These are phyloP conservation scores for Fusarium nodosum DNA, from an alignment of 2,329 filamentous ascomycete species.

Conservation along the genomic window DNA sequence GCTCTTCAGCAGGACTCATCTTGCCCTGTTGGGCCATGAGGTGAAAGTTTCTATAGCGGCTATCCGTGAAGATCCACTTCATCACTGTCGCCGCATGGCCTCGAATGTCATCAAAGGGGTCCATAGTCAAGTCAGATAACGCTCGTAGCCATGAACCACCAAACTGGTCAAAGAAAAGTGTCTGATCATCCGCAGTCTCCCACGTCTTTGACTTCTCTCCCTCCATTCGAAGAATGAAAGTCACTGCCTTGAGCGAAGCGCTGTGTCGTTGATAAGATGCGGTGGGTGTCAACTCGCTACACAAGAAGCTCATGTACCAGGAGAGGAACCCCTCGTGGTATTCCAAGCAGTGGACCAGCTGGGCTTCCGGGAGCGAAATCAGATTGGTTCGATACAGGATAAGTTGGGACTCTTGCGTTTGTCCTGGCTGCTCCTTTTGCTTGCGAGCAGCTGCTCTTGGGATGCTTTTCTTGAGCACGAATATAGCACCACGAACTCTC, in stretches of 20 bases:
- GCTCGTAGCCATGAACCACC: constrained; percentile 69
- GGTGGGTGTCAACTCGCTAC: constrained; percentile 80
- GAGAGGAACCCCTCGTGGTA: constrained; percentile 75
- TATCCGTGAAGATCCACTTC: constrained; percentile 61
- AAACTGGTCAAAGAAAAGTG: constrained; percentile 58
- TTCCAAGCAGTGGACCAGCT: constrained; percentile 57
- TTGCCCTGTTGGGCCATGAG: constrained; percentile 33
- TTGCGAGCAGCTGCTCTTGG: constrained; percentile 54
- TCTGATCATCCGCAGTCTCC: constrained; percentile 57
- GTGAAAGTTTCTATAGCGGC: constrained; percentile 51
- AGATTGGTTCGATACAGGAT: constrained; percentile 58
- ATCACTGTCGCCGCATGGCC: constrained; percentile 67
- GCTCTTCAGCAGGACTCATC: constrained; percentile 49
- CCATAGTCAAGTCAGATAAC: constrained; percentile 83
- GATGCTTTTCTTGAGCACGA: constrained; percentile 65
- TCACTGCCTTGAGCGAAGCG: constrained; percentile 79
- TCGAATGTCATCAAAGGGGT: constrained; percentile 94
- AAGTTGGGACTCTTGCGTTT: constrained; percentile 44
- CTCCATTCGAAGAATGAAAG: constrained; percentile 76
- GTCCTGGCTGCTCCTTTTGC: constrained; percentile 51
- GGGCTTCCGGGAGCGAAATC: constrained; percentile 56
- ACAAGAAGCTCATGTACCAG: constrained; percentile 81
- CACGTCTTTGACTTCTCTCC: constrained; percentile 65
- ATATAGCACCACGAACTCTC: constrained; percentile 77
- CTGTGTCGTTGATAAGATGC: constrained; percentile 93